These are phyloP conservation scores for Lepidium aucheri DNA, from an alignment of 345 rosid species.

Conservation along the genomic window DNA sequence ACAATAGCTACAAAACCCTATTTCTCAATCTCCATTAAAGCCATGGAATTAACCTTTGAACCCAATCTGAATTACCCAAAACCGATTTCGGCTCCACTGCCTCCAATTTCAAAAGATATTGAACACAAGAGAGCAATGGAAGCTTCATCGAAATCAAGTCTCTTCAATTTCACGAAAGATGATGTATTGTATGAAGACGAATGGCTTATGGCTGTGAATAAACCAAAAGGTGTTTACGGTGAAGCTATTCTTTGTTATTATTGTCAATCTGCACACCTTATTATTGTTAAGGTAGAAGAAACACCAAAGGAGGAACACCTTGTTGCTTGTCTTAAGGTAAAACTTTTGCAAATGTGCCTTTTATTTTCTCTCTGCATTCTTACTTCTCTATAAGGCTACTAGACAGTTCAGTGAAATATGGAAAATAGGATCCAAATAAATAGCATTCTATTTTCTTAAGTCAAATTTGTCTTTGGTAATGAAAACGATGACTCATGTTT, in stretches of 20 bases:
- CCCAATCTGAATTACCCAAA: slow-evolving; percentile 28
- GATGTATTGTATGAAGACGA: slow-evolving; percentile 67
- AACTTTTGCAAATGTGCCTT: no score
- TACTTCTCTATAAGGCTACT: no score
- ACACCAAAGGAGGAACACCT: no score
- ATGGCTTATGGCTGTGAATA: slow-evolving; percentile 69
- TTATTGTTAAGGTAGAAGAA: no score
- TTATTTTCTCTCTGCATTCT: no score
- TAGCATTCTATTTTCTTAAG: no score
- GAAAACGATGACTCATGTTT: no score
- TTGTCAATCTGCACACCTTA: no score
- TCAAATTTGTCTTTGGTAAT: no score
- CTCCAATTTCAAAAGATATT: slow-evolving; percentile 62
- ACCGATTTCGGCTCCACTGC: slow-evolving; percentile 67
- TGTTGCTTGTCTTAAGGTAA: no score
- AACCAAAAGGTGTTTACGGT: slow-evolving; percentile 78
- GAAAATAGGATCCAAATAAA: no score
- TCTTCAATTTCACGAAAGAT: slow-evolving; percentile 38
- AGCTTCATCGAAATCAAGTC: slow-evolving; percentile 71
- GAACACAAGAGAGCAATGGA: slow-evolving; percentile 63
- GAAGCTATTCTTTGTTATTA: slow-evolving; percentile 51
- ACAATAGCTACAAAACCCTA: slow-evolving; percentile 26
- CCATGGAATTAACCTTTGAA: slow-evolving; percentile 19
- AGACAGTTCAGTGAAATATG: no score
- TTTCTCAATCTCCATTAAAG: slow-evolving; percentile 4